Evolutionary conservation across 1,284 basidiomycete genomes (phyloP), one percentile per base, ranked within the genome.

Genomic region (Ganoderma resinaceum): DNA sequence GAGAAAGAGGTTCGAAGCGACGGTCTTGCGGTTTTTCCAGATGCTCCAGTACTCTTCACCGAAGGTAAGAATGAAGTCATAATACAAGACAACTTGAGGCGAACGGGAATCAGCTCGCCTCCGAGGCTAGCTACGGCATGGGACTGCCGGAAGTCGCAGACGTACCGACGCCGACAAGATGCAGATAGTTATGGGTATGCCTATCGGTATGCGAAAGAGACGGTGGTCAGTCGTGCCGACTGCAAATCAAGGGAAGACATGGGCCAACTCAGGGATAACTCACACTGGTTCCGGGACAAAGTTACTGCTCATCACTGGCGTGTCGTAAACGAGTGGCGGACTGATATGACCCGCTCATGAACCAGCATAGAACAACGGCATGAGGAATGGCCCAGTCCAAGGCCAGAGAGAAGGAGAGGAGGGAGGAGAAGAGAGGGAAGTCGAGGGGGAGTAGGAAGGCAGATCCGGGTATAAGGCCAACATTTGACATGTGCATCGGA

Each of bases 51-150:
- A 74, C 55, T 79, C 78, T 35, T 73, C 69, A 31, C 71, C 67
- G 57, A 78, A 76, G 6, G 78, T 79, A 65, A 76, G 49, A 40
- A 73, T 14, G 63, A 73, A 76, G 71, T 79, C 78, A 65, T 78
- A 79, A 66, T 75, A 78, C 29, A 77, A 70, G 29, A 79, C 74
- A 35, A 67, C 78, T 79, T 52, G 55, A 52, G 33, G 60, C n/a
- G 14, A 52, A 42, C 43, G 18, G n/a, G 14, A 42, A n/a, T 40
- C 23, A 60, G 37, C 58, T 26, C 2, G 7, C 23, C 14, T 18
- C 16, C 37, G 29, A n/a, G 52, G 26, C 38, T 12, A n/a, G n/a
- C 46, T 23, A n/a, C n/a, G n/a, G n/a, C 16, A 16, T 33, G 37
- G 38, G 18, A 20, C 6, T 33, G 5, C 23, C 26, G 49, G 23